A percentile compares a stretch with the other conserved stretches of the same genome.
These are phyloP conservation scores for Globisporangium camurandrum DNA, from an alignment of 352 stramenopile species.

Conservation along the genomic window DNA sequence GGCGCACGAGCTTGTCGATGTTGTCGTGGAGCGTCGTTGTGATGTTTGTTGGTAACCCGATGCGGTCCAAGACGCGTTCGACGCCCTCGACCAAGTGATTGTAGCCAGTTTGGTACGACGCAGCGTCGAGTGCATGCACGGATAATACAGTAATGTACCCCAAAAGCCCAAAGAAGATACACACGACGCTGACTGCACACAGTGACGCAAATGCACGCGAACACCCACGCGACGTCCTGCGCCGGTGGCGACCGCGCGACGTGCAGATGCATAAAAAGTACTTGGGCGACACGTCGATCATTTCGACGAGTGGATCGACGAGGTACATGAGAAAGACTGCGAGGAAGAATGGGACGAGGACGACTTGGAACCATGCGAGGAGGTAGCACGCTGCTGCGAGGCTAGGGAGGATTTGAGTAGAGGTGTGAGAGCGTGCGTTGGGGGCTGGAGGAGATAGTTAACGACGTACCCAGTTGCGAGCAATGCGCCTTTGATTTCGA, in stretches of 20 bases:
- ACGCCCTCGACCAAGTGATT: slow-evolving; percentile 59
- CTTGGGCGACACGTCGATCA: slow-evolving; percentile 83
- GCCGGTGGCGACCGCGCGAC: slow-evolving; percentile 58
- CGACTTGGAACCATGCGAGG: slow-evolving; percentile 78
- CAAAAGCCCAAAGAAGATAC: slow-evolving; percentile 79
- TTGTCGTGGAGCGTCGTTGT: slow-evolving; percentile 87
- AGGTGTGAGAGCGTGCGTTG: neutral
- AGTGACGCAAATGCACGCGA: slow-evolving; percentile 78
- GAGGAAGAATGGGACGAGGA: slow-evolving; percentile 84
- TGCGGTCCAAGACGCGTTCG: slow-evolving; percentile 57
- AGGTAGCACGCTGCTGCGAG: slow-evolving; percentile 73
- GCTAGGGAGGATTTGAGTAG: slow-evolving; percentile 13
- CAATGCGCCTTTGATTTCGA: slow-evolving; percentile 79
- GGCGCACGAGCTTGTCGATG: slow-evolving; percentile 78
- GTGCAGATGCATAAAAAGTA: slow-evolving; percentile 87
- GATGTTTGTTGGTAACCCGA: slow-evolving; percentile 81
- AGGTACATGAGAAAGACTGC: slow-evolving; percentile 86
- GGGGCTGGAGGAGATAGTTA: neutral
- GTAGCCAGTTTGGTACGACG: slow-evolving; percentile 78
- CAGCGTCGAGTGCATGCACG: slow-evolving; percentile 74
- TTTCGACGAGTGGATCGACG: slow-evolving; percentile 78
- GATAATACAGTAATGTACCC: slow-evolving; percentile 86
- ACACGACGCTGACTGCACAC: slow-evolving; percentile 78
- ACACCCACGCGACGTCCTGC: slow-evolving; percentile 70
- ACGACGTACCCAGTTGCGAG: slow-evolving; percentile 60